Base-by-base conservation (phyloP, 345 rosid species). In the Eutrema japonicum region DNA sequence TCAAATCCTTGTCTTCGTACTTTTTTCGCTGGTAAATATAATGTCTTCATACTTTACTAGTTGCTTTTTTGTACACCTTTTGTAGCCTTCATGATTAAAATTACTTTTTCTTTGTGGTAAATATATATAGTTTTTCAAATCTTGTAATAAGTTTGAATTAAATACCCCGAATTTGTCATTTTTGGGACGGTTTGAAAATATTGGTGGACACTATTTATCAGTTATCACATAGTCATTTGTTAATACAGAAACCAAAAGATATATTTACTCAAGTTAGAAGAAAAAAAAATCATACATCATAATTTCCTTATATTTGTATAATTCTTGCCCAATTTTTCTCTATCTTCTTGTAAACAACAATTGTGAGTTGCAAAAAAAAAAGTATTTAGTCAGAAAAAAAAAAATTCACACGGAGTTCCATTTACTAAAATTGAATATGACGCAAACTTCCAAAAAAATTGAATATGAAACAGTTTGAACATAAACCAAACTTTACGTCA, bases 31-130 rank as follows among this genome's bases (percentile, higher is more conserved):
- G 4, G n/a, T 41, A 64, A 7, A 30, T 30, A 30, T 30, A 59
- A 5, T 71, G 57, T 48, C 22, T 49, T 71, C 62, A 7, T 48
- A 51, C 68, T 60, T 56, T 37, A 40, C 16, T 11, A 50, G 52
- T 43, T 72, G 37, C 41, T 52, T 26, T n/a, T 55, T 43, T 42
- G 46, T 43, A 46, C 45, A 57, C 40, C 22, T 48, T 56, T 70
- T 59, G n/a, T 29, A 58, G 22, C 14, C 26, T 35, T 65, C 37
- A 55, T 64, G 56, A 62, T 72, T 71, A 40, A 49, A 22, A 56
- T 3, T 12, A 13, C 9, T 35, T 35, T 12, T n/a, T n/a, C 27
- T n/a, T 32, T 57, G 7, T 32, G 2, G 5, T 12, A 10, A 11
- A 12, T 38, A 10, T 22, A 22, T 1, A 22, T 11, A 14, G 3